Base-by-base conservation (phyloP, 371 early-diverging fungal species). In the Mortierella sp. region DNA sequence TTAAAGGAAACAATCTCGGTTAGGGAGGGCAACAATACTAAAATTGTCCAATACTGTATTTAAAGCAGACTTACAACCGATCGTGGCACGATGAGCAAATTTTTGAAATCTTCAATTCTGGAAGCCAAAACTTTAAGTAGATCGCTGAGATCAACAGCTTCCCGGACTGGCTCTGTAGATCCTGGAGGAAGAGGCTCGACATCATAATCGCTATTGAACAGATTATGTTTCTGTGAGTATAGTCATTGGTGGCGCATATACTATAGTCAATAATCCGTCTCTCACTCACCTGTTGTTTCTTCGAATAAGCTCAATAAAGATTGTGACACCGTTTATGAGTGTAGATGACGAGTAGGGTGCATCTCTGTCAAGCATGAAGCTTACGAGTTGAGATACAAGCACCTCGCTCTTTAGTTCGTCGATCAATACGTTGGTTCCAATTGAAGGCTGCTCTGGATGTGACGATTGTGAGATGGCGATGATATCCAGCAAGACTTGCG, bases 291-390 rank as follows among this genome's bases (percentile, higher is more conserved):
- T 86, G 89, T 96, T 96, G 85, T 96, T 96, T 66, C 96, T 91
- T 62, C 98, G 92, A 76, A 98, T 97, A 26, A 98, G 88, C 87
- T 98, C 98, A 73, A 98, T 96, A 67, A 98, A 93, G 61, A 98
- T 95, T 58, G 93, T 94, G 51, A 96, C 96, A 64, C 96, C 96
- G 80, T 96, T 94, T 70, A 94, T 94, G 35, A 98, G 87, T 3
- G 95, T 92, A 6, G 95, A 96, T 0, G 95, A 90, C 40, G 94
- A 88, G 72, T 93, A 88, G 18, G 96, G 93, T 1, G 94, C 94
- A 3, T 84, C 70, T 39, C 87, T 80, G 83, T 96, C 94, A 58
- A 97, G 90, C 98, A 97, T 98, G 72, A 90, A 97, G 28, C 86
- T 85, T 5, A 96, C 92, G 28, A 98, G 87, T 35, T 90, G 88